A percentile compares a stretch with the other conserved stretches of the same genome.
Evolutionary conservation across 1,139 yeast genomes (phyloP).

Genomic region (Suhomyces guaymorum): DNA sequence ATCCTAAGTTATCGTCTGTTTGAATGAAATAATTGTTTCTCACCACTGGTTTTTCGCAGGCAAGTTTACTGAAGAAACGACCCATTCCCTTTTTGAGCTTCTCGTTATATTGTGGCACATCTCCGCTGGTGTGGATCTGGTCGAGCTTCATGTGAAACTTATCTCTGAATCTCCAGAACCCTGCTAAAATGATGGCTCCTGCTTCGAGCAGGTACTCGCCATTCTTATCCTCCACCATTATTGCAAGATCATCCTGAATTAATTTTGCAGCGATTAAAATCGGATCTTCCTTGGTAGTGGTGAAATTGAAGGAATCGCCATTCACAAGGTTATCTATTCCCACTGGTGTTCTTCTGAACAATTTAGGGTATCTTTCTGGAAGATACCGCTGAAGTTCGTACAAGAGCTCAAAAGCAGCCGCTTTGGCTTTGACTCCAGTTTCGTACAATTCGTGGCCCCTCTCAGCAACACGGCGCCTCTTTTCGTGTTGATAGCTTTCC

Average conservation of each 20-base stretch:
- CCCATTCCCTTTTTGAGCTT: constrained; percentile 65
- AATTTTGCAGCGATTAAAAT: constrained; percentile 57
- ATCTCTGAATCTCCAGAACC: constrained; percentile 64
- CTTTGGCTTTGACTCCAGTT: constrained; percentile 52
- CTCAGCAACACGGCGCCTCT: constrained; percentile 48
- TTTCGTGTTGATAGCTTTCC: constrained; percentile 54
- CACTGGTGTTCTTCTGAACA: constrained; percentile 45
- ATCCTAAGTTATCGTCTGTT: constrained; percentile 60
- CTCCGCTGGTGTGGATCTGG: constrained; percentile 62
- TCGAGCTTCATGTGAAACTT: constrained; percentile 55
- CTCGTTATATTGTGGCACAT: constrained; percentile 62
- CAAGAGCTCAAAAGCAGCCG: constrained; percentile 58
- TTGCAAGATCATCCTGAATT: constrained; percentile 68
- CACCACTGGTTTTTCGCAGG: constrained; percentile 59
- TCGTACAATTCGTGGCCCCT: constrained; percentile 51
- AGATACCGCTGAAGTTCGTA: constrained; percentile 54
- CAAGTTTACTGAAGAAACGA: constrained; percentile 56
- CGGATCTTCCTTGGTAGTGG: constrained; percentile 47
- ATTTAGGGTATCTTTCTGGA: constrained; percentile 58
- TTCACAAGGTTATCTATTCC: constrained; percentile 57
- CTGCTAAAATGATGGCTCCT: constrained; percentile 64
- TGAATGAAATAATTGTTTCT: constrained; percentile 68
- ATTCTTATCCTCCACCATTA: constrained; percentile 58
- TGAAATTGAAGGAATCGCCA: constrained; percentile 46
- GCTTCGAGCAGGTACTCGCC: constrained; percentile 58